phyloP scores from a whole-genome alignment of 257 asterid species.

The Handroanthus guayacan region DNA sequence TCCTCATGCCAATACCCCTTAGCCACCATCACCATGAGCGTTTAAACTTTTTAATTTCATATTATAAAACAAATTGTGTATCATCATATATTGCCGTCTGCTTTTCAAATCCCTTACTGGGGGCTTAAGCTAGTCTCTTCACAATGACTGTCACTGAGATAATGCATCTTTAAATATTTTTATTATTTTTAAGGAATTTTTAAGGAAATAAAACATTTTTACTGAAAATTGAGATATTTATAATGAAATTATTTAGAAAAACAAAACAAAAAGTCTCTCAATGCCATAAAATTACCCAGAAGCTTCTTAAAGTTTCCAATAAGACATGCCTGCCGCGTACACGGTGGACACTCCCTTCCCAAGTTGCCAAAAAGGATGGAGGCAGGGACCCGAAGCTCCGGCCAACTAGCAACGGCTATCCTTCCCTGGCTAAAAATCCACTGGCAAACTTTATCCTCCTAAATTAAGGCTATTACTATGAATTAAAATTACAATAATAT shows the following conservation, averaged over 20 bases:
- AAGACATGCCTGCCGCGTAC: neutral
- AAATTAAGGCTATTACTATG: constrained; percentile 26
- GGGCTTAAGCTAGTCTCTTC: too few relatives aligned
- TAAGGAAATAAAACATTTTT: too few relatives aligned
- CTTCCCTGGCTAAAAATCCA: constrained; percentile 23
- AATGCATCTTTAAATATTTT: too few relatives aligned
- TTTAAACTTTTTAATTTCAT: too few relatives aligned
- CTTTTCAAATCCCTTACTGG: too few relatives aligned
- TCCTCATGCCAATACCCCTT: too few relatives aligned
- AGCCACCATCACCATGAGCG: too few relatives aligned
- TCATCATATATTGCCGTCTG: too few relatives aligned
- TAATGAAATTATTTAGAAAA: neutral
- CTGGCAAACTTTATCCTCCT: constrained; percentile 32
- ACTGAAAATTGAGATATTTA: neutral
- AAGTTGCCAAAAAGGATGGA: constrained; percentile 6
- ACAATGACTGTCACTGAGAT: too few relatives aligned
- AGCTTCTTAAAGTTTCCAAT: neutral
- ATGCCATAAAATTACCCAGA: neutral
- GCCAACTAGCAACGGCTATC: constrained; percentile 41
- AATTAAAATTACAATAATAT: neutral
- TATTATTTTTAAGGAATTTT: too few relatives aligned
- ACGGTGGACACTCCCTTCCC: constrained; percentile 31
- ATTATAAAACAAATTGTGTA: too few relatives aligned
- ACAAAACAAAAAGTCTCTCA: neutral
- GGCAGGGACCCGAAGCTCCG: constrained; percentile 28